These are phyloP conservation scores for Fragilariopsis cylindrus DNA, from an alignment of 108 stramenopile species.

Conservation along the genomic window DNA sequence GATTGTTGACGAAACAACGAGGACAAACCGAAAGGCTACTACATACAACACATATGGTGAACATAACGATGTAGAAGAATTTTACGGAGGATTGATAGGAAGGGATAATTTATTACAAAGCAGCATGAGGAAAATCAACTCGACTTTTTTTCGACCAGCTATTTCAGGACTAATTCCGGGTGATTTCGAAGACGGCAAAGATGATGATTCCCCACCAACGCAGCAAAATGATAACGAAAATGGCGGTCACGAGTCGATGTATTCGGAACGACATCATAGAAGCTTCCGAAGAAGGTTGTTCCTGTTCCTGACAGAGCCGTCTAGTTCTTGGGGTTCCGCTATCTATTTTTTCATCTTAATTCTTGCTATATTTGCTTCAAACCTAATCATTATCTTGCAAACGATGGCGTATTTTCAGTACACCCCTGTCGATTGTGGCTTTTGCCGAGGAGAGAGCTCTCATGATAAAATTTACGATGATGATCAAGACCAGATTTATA, in stretches of 20 bases:
- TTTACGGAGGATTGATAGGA: not conserved
- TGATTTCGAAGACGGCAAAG: not conserved
- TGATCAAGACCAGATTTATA: not conserved
- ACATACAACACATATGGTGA: not conserved
- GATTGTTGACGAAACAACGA: not conserved
- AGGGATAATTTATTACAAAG: not conserved
- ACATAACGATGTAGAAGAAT: not conserved
- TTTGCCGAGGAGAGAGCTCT: conserved; percentile 40
- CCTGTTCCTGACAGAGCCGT: conserved; percentile 65
- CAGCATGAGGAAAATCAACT: not conserved
- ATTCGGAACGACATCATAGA: conserved; percentile 11
- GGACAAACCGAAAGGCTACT: not conserved
- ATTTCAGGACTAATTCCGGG: not conserved
- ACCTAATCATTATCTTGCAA: conserved; percentile 67
- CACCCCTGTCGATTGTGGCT: conserved; percentile 46
- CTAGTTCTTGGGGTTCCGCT: conserved; percentile 42
- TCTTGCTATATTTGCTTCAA: conserved; percentile 42
- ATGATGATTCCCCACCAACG: not conserved
- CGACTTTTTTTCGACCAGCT: conserved; percentile 1
- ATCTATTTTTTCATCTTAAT: conserved; percentile 58
- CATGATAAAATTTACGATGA: conserved; percentile 43
- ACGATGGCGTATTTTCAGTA: conserved; percentile 60
- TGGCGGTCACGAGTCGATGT: not conserved
- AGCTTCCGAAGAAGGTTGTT: conserved; percentile 48
- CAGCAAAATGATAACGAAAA: not conserved